Percentiles rank a stretch among this genome's conserved stretches.
phyloP scores from a whole-genome alignment of 352 stramenopile genomes.

The Phytophthora capsici region DNA sequence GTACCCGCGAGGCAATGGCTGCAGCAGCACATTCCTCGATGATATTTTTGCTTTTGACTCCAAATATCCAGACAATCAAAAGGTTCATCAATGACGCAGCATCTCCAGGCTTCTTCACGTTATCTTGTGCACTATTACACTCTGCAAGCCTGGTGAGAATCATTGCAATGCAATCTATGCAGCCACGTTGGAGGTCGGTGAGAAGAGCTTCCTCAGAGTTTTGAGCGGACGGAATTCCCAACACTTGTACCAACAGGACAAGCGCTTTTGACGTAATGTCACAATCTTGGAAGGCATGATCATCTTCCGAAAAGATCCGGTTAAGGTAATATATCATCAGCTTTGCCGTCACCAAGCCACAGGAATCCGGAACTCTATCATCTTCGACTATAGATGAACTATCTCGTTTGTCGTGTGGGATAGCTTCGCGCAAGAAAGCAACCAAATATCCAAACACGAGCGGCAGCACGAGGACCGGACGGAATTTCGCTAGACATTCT shows the following conservation, averaged over 20 bases:
- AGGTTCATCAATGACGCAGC: conserved; percentile 35
- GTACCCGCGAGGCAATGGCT: conserved; percentile 17
- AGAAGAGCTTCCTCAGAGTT: conserved; percentile 42
- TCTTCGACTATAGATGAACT: conserved; percentile 22
- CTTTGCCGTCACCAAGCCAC: conserved; percentile 65
- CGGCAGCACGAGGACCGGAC: conserved; percentile 37
- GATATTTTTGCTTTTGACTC: neutral
- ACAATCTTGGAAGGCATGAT: conserved; percentile 25
- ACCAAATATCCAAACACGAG: conserved; percentile 49
- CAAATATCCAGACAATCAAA: conserved; percentile 51
- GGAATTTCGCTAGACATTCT: conserved; percentile 63
- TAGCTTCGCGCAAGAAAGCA: conserved; percentile 50
- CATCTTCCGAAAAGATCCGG: conserved; percentile 57
- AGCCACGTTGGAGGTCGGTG: conserved; percentile 69
- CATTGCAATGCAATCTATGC: conserved; percentile 71
- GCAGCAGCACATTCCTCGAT: conserved; percentile 1
- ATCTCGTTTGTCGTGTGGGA: neutral
- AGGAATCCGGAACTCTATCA: conserved; percentile 33
- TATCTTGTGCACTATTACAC: neutral
- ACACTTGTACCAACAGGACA: conserved; percentile 51
- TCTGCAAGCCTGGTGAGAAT: conserved; percentile 41
- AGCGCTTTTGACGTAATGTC: conserved; percentile 34
- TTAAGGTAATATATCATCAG: conserved; percentile 85
- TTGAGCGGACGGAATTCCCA: conserved; percentile 47
- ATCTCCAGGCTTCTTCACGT: neutral